Base-by-base conservation (phyloP, 371 early-diverging fungal species). In the Rhizopus arrhizus region DNA sequence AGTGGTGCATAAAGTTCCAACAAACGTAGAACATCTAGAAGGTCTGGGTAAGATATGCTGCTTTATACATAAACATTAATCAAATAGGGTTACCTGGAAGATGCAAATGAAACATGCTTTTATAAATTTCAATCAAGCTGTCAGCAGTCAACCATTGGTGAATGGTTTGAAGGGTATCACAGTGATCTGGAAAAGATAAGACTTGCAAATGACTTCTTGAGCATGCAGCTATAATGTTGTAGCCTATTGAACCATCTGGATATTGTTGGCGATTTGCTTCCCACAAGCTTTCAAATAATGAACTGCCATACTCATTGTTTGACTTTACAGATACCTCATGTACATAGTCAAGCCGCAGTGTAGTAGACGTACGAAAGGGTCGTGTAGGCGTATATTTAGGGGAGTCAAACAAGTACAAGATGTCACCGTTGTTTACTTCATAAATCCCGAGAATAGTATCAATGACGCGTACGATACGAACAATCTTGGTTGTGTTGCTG, bases 361-460 rank as follows among this genome's bases (percentile, higher is more conserved):
- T 53, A 5, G 68, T 68, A 0, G 63, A 50, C 1, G 59, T 35
- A n/a, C 72, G 75, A 43, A 53, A 66, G 2, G 75, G 75, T 4
- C 46, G 47, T 3, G 48, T n/a, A 4, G 56, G 51, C 3, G 36
- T 11, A 47, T 70, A 69, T 5, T 58, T 42, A 2, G 47, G 36
- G 22, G 47, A 56, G 16, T 75, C 57, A 55, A 69, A 72, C 2
- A 75, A 36, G 36, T 68, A 64, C 0, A 72, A 5, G 7, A 70
- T 42, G 3, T 53, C 10, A 3, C n/a, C 45, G 8, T 55, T 11
- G 16, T 77, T 64, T 0, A 77, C 11, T 52, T 74, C 74, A 29
- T 74, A 77, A 0, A 74, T 52, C 0, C 77, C 77, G 41, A 72
- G 65, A 31, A 63, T 16, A 10, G 53, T 36, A 50, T 74, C 74